These are phyloP conservation scores for Polytrichum commune DNA, from an alignment of 225 moss, liverwort and hornwort genomes.

Conservation along the genomic window DNA sequence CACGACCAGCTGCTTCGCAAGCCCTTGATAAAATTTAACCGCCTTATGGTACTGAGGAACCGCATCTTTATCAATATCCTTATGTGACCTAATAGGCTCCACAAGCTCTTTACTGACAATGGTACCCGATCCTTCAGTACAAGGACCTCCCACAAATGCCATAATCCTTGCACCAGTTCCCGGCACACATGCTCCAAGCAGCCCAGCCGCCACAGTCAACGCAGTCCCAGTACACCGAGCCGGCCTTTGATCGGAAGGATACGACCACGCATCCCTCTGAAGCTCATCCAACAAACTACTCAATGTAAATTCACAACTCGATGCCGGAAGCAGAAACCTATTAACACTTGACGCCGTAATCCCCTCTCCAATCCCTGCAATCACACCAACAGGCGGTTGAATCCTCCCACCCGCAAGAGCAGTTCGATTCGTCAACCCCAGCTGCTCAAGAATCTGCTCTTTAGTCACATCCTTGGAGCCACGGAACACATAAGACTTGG, in stretches of 20 bases:
- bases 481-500: constrained; percentile 90
- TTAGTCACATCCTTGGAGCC: constrained; percentile 93
- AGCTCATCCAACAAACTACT: constrained; percentile 86
- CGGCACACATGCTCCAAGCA: constrained; percentile 92
- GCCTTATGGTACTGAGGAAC: constrained; percentile 90
- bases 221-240: constrained; percentile 91
- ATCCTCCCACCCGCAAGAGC: constrained; percentile 44
- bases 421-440: constrained; percentile 61
- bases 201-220: constrained; percentile 80
- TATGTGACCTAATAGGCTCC: constrained; percentile 89
- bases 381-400: constrained; percentile 62
- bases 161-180: constrained; percentile 98
- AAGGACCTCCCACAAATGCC: constrained; percentile 93
- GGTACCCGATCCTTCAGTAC: constrained; percentile 91
- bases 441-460: constrained; percentile 92
- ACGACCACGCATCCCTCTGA: constrained; percentile 87
- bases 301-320: constrained; percentile 91
- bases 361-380: constrained; percentile 87
- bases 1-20: constrained; percentile 93
- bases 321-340: constrained; percentile 80
- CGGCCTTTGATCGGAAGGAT: constrained; percentile 81
- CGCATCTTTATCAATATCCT: constrained; percentile 91
- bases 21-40: constrained; percentile 80
- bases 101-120: constrained; percentile 88
- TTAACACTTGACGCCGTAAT: constrained; percentile 73